phyloP scores from a whole-genome alignment of 345 rosid species.

The Psidium guajava region DNA sequence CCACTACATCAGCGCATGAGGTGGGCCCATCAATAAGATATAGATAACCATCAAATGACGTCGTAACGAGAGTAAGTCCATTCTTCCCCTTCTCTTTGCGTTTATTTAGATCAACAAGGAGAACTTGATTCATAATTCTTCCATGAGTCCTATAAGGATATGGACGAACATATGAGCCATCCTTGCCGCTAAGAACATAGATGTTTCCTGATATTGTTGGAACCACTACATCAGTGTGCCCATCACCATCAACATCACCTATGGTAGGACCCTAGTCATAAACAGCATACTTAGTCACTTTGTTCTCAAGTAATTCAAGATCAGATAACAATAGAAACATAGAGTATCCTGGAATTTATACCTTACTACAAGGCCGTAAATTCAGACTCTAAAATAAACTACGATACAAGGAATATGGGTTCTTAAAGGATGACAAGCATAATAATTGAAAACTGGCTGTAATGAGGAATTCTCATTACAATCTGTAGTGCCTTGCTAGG shows the following conservation, averaged over 20 bases:
- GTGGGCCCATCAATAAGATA: slow-evolving; percentile 98
- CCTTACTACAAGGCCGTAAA: not conserved
- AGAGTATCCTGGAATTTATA: not conserved
- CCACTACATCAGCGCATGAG: slow-evolving; percentile 94
- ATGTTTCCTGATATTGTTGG: slow-evolving; percentile 91
- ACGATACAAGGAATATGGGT: not conserved
- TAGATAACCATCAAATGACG: slow-evolving; percentile 93
- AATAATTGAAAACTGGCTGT: not conserved
- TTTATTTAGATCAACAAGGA: slow-evolving; percentile 81
- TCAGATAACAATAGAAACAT: not conserved
- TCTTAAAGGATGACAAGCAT: not conserved
- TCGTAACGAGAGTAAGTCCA: slow-evolving; percentile 87
- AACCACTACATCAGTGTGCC: slow-evolving; percentile 85
- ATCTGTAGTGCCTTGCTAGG: not conserved
- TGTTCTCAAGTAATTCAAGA: not conserved
- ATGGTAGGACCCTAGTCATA: slow-evolving; percentile 68
- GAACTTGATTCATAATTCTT: slow-evolving; percentile 97
- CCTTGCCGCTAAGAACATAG: slow-evolving; percentile 89
- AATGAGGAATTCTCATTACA: not conserved
- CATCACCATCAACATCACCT: slow-evolving; percentile 98
- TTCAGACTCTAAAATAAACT: not conserved
- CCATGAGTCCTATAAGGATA: slow-evolving; percentile 98
- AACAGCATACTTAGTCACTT: not conserved
- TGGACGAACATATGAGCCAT: slow-evolving; percentile 77
- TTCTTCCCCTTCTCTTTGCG: slow-evolving; percentile 54